A percentile compares a stretch with the other conserved stretches of the same genome.
Conservation (phyloP, 192 early-diverging fungal genomes). For the Kickxella alabastrina region DNA sequence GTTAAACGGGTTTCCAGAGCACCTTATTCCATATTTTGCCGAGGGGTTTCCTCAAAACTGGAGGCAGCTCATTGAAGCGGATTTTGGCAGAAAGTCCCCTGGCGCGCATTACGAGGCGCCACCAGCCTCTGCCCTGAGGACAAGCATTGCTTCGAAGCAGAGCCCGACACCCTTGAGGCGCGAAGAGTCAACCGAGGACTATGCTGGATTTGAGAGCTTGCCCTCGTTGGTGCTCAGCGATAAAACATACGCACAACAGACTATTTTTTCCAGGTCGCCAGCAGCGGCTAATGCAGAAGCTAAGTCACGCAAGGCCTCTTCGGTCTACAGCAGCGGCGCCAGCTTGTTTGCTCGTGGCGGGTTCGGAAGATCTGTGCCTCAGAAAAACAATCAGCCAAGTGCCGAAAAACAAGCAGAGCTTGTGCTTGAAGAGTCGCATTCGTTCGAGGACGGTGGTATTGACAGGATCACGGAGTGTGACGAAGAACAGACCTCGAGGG, state of each 20-base stretch:
- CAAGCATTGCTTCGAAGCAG: conserved; percentile 4
- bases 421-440: too few species aligned
- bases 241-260: neutral
- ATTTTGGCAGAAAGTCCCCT: neutral
- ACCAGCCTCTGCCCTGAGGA: neutral
- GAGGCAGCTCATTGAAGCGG: conserved; percentile 18
- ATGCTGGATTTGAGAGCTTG: too few species aligned
- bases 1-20: conserved; percentile 26
- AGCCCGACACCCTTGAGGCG: neutral
- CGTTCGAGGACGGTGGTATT: too few species aligned
- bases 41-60: conserved; percentile 34
- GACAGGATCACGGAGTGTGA: too few species aligned
- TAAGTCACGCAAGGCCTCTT: neutral
- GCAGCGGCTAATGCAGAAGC: too few species aligned
- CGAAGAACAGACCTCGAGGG: too few species aligned
- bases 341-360: conserved; percentile 20
- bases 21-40: conserved; percentile 19
- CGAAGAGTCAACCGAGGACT: conserved; percentile 7
- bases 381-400: neutral
- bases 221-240: neutral
- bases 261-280: neutral
- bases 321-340: conserved; percentile 32
- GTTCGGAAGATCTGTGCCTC: conserved; percentile 1
- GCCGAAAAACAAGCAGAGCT: neutral
- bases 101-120: neutral